phyloP scores from a whole-genome alignment of 1,284 basidiomycete genomes.

The Austropuccinia psidii region DNA sequence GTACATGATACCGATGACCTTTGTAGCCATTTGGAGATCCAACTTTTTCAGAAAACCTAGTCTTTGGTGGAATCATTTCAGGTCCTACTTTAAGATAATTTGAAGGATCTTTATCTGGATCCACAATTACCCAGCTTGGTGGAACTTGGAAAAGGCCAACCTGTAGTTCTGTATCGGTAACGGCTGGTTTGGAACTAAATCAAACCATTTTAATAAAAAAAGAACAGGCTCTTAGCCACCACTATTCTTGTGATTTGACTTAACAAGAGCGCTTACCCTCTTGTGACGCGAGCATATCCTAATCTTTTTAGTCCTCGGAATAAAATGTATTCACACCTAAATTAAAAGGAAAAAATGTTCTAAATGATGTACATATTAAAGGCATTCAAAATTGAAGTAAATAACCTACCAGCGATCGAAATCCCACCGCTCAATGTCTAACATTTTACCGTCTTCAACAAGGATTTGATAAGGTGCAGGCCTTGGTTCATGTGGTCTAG shows the following conservation, averaged over 20 bases:
- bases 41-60: conserved; percentile 33
- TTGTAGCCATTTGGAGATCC: conserved; percentile 34
- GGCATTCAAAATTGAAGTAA: conserved; percentile 62
- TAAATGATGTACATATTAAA: not conserved
- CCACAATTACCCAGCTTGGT: conserved; percentile 13
- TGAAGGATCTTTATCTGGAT: conserved; percentile 20
- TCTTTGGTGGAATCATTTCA: not conserved
- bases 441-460: conserved; percentile 46
- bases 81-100: conserved; percentile 20
- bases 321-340: conserved; percentile 36
- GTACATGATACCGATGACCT: conserved; percentile 38
- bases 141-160: conserved; percentile 41
- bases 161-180: conserved; percentile 43
- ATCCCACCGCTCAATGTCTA: conserved; percentile 66
- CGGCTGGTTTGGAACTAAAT: conserved; percentile 40
- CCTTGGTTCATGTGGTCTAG: conserved; percentile 61
- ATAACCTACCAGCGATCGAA: conserved; percentile 65
- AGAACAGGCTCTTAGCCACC: not conserved
- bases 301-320: conserved; percentile 26
- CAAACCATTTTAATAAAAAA: no score
- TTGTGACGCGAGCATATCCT: conserved; percentile 31
- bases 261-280: conserved; percentile 28
- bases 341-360: not conserved
- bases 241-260: no score
- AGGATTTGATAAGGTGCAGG: conserved; percentile 81